These are phyloP conservation scores for Strobilomyces dryophilus DNA, from an alignment of 768 basidiomycete genomes.

Conservation along the genomic window DNA sequence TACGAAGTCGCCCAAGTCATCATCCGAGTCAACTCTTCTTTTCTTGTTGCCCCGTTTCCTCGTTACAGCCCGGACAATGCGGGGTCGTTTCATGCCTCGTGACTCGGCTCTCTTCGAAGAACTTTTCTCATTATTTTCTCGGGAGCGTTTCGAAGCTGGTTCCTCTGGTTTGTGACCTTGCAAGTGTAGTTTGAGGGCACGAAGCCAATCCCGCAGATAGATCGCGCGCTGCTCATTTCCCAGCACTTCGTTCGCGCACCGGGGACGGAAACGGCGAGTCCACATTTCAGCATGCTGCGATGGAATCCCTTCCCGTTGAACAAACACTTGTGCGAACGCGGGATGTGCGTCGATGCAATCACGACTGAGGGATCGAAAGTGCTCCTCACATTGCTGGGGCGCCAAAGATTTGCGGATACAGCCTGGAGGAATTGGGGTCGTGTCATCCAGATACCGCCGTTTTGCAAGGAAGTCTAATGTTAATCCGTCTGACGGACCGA, in stretches of 20 bases:
- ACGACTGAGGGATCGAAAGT: slow-evolving; percentile 8
- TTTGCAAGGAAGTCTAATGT: slow-evolving; percentile 19
- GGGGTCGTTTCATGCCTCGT: slow-evolving; percentile 54
- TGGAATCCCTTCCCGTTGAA: slow-evolving; percentile 7
- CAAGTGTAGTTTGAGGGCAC: slow-evolving; percentile 60
- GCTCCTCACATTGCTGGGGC: slow-evolving; percentile 13
- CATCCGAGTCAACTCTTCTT: slow-evolving; percentile 47
- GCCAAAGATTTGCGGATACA: slow-evolving; percentile 8
- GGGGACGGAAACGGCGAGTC: slow-evolving; percentile 74
- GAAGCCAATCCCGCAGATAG: slow-evolving; percentile 77
- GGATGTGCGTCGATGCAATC: slow-evolving; percentile 40
- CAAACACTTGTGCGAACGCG: slow-evolving; percentile 42
- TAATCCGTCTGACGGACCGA: slow-evolving; percentile 2
- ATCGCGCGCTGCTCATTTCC: slow-evolving; percentile 70
- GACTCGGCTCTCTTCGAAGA: slow-evolving; percentile 22
- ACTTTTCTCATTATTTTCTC: slow-evolving; percentile 13
- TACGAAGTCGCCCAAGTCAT: slow-evolving; percentile 57
- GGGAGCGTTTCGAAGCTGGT: background rate
- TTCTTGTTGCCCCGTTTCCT: slow-evolving; percentile 50
- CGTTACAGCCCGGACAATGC: slow-evolving; percentile 51
- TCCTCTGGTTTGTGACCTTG: slow-evolving; percentile 7
- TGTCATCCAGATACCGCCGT: background rate
- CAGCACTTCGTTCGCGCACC: slow-evolving; percentile 66
- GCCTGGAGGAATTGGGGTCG: background rate
- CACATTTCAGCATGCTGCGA: slow-evolving; percentile 46